phyloP scores from a whole-genome alignment of 345 rosid genomes.

The Gynandropsis gynandra region DNA sequence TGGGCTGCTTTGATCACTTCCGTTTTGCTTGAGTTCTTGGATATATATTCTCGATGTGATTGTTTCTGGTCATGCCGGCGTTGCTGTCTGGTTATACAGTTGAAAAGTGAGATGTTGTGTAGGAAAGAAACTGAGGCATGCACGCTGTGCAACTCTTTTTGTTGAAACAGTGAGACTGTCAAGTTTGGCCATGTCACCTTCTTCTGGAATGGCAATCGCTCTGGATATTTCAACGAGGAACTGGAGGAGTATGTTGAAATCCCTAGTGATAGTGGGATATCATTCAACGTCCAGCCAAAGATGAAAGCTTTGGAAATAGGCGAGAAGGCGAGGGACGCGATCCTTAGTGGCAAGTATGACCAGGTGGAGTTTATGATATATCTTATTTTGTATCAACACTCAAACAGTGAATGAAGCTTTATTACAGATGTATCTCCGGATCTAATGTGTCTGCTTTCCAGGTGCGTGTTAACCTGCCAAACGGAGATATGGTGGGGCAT shows the following conservation, averaged over 20 bases:
- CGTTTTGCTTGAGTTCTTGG: background rate
- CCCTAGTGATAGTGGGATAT: too few species aligned
- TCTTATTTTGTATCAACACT: slow-evolving; percentile 3
- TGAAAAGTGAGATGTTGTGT: too few species aligned
- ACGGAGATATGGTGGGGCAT: too few species aligned
- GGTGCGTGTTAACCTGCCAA: too few species aligned
- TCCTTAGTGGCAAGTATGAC: slow-evolving; percentile 74
- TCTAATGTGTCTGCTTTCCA: too few species aligned
- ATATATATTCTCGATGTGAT: background rate
- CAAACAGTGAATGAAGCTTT: too few species aligned
- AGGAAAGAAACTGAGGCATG: too few species aligned
- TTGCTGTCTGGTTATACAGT: slow-evolving; percentile 3
- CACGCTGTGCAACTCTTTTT: too few species aligned
- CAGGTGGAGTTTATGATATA: slow-evolving; percentile 46
- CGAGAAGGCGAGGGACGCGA: slow-evolving; percentile 84
- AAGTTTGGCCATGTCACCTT: slow-evolving; percentile 97
- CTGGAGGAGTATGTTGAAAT: too few species aligned
- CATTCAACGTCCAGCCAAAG: too few species aligned
- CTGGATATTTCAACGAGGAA: slow-evolving; percentile 69
- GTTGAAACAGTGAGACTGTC: slow-evolving; percentile 69
- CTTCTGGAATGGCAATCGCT: slow-evolving; percentile 99
- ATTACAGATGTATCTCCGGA: too few species aligned
- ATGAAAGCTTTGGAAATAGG: slow-evolving; percentile 87
- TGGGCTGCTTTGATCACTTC: too few species aligned
- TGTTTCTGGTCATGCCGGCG: slow-evolving; percentile 1